These are phyloP conservation scores for Phytophthora tubulina DNA, from an alignment of 352 stramenopile genomes.

Conservation along the genomic window DNA sequence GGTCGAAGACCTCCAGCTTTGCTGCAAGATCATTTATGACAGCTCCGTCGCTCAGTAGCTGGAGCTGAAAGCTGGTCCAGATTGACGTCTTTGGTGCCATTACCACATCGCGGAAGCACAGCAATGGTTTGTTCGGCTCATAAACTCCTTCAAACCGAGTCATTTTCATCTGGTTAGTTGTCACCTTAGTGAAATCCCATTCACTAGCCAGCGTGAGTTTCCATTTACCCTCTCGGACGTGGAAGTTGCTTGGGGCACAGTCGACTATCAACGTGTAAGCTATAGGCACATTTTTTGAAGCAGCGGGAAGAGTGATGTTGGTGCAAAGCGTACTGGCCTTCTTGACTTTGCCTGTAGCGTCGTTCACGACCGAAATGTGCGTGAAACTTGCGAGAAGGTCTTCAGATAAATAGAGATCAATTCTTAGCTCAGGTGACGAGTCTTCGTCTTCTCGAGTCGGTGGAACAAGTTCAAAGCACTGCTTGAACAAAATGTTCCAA, in stretches of 20 bases:
- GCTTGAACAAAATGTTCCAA: constrained; percentile 77
- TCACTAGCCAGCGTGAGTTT: constrained; percentile 65
- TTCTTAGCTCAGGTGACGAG: constrained; percentile 43
- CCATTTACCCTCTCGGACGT: constrained; percentile 63
- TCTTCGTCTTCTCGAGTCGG: constrained; percentile 14
- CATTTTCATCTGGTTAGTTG: constrained; percentile 48
- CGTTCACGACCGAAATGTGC: constrained; percentile 62
- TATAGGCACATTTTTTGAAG: neutral
- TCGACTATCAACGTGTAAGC: constrained; percentile 72
- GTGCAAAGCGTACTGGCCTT: constrained; percentile 47
- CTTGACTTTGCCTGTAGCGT: constrained; percentile 47
- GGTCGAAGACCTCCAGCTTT: constrained; percentile 70
- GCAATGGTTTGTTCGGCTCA: constrained; percentile 70
- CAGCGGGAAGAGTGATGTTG: constrained; percentile 28
- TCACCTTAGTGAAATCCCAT: constrained; percentile 51
- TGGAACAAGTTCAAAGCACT: constrained; percentile 53
- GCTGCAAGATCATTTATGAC: constrained; percentile 48
- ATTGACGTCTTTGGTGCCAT: constrained; percentile 51
- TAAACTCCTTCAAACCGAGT: constrained; percentile 65
- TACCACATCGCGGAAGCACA: constrained; percentile 75
- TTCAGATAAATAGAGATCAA: constrained; percentile 74
- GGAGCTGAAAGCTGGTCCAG: constrained; percentile 58
- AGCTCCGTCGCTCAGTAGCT: constrained; percentile 45
- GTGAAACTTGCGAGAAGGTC: constrained; percentile 52
- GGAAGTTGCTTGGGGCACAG: constrained; percentile 41